Evolutionary conservation across 2,329 filamentous ascomycete genomes (phyloP).

Genomic region (Fusarium staphyleae): DNA sequence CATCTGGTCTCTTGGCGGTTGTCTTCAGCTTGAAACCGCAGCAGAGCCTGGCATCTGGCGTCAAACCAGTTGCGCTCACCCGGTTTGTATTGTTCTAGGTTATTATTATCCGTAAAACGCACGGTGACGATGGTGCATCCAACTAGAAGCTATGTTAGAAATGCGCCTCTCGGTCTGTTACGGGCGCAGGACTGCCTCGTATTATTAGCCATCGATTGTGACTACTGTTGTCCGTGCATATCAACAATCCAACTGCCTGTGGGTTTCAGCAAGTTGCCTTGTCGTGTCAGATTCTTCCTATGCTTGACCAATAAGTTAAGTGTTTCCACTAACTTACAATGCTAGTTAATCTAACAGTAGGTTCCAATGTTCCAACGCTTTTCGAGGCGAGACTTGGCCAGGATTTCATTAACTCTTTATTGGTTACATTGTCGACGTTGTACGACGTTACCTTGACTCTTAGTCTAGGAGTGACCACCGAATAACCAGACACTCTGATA

Average conservation of each 20-base stretch:
- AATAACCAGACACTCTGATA: neutral
- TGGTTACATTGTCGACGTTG: neutral
- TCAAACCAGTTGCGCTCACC: neutral
- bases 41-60: neutral
- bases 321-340: too few relatives aligned
- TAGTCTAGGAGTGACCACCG: neutral
- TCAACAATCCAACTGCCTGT: neutral
- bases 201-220: neutral
- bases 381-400: neutral
- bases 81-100: neutral
- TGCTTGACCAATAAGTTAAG: too few relatives aligned
- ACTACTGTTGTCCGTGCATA: neutral
- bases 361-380: too few relatives aligned
- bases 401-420: slow-evolving; percentile 5
- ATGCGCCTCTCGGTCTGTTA: neutral
- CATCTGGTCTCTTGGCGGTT: neutral
- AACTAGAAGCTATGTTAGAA: neutral
- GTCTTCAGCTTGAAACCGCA: neutral
- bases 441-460: neutral
- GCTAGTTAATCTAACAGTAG: too few relatives aligned
- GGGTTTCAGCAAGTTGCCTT: neutral
- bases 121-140: neutral
- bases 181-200: neutral
- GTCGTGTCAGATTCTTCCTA: neutral
- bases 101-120: too few relatives aligned